Percentiles rank a stretch among this genome's conserved stretches.
phyloP scores from a whole-genome alignment of 2,329 filamentous ascomycete species.

The Ophiostoma montium region DNA sequence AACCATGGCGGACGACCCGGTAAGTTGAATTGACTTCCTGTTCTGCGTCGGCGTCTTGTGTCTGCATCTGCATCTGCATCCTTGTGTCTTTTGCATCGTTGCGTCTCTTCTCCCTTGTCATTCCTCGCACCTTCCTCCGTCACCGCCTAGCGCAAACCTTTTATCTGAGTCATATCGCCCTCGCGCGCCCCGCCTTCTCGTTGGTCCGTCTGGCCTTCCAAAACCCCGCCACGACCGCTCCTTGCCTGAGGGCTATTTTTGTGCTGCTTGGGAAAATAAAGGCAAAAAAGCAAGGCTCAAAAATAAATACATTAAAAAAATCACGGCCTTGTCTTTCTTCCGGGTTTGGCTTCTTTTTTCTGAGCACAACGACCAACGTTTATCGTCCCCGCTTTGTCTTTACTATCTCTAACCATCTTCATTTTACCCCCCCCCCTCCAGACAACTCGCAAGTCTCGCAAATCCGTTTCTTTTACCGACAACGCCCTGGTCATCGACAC shows the following conservation, averaged over 20 bases:
- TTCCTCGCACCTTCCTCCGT: no score
- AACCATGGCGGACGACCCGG: no score
- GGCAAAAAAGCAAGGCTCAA: conserved; percentile 1
- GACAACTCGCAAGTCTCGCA: conserved; percentile 23
- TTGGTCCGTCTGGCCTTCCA: conserved; percentile 1
- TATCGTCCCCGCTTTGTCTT: conserved; percentile 7
- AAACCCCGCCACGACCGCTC: conserved; percentile 9
- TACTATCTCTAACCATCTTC: not conserved
- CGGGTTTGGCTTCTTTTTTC: not conserved
- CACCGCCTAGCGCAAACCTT: no score
- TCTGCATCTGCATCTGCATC: no score
- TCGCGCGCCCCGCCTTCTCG: conserved; percentile 4
- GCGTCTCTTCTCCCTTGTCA: no score
- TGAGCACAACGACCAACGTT: not conserved
- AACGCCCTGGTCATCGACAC: conserved; percentile 76
- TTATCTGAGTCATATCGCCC: conserved; percentile 7
- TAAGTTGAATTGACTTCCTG: no score
- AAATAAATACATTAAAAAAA: not conserved
- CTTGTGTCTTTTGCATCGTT: no score
- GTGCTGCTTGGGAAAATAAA: conserved; percentile 5
- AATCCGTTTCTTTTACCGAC: conserved; percentile 88
- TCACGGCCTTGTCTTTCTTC: not conserved
- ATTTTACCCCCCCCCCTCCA: not conserved
- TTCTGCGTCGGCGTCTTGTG: no score
- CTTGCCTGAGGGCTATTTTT: conserved; percentile 4